Evolutionary conservation across 768 basidiomycete species (phyloP), one percentile per base, ranked within the genome.

Genomic region (Holtermanniella nyarrowii): DNA sequence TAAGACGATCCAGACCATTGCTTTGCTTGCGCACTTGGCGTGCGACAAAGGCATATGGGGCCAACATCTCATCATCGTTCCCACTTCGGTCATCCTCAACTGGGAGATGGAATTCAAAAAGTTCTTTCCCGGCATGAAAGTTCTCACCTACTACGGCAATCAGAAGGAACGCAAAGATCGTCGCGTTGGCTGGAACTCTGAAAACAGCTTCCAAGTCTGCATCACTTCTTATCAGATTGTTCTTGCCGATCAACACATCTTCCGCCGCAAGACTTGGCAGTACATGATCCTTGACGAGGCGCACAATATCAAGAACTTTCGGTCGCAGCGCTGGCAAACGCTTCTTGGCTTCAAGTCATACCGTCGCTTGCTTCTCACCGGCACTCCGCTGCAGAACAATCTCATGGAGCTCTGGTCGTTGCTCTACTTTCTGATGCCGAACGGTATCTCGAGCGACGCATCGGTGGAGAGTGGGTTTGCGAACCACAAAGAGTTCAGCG

Each of bases 251-350:
- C 83, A 86, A 48, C 82, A 86, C 61, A 84, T 90, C 16, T 89
- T 93, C 76, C 87, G 87, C 71, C 82, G 90, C 41, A 91, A 88
- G 73, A 76, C 80, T 45, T 93, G 90, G 90, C 88, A 89, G 66
- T 95, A 95, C 62, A 86, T 95, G 84, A 82, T 95, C 49, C 80
- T 95, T 4, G 89, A 95, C 66, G 89, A 95, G 71, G 90, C 89
- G 5, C 89, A 95, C 70, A 81, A 91, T 82, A 90, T 95, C 80
- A 91, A 91, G 74, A 95, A 95, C 69, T 93, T 91, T 75, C 82
- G 83, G 65, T 88, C 86, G 0, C 88, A 95, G 67, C 79, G 90
- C 31, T 95, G 90, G 89, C 88, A 87, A 61, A 88, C 83, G 25
- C 72, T 95, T 10, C 77, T 93, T 12, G 85, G 87, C 78, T 91